Conservation (phyloP, 1,139 yeast species). For the Pichia sp. region DNA sequence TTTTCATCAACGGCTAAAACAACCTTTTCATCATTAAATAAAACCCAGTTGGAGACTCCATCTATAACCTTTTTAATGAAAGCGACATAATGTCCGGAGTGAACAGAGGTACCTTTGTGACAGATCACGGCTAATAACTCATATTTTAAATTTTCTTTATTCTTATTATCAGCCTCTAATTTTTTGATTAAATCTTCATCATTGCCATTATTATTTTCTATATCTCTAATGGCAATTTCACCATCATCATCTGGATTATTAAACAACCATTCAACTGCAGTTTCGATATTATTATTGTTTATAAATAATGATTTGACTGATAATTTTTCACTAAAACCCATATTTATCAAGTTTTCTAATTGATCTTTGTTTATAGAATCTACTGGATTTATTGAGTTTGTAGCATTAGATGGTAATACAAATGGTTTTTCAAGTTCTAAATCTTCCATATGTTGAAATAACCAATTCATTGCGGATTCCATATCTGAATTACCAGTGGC, state of each 20-base stretch:
- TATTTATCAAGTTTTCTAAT: constrained; percentile 48
- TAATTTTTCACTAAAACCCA: constrained; percentile 70
- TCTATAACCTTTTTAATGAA: constrained; percentile 50
- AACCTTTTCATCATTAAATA: constrained; percentile 92
- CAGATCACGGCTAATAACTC: constrained; percentile 68
- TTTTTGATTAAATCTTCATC: constrained; percentile 19
- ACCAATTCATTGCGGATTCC: constrained; percentile 88
- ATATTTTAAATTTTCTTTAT: constrained; percentile 33
- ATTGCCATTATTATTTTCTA: constrained; percentile 16
- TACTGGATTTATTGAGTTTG: not conserved
- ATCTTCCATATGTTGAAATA: constrained; percentile 85
- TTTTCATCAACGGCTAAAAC: constrained; percentile 58
- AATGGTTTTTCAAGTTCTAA: constrained; percentile 66
- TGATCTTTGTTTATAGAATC: constrained; percentile 34
- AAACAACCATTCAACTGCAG: constrained; percentile 89
- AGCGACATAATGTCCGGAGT: constrained; percentile 94
- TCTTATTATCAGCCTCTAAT: constrained; percentile 11
- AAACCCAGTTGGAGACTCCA: constrained; percentile 57
- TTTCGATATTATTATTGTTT: constrained; percentile 56
- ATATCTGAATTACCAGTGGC: constrained; percentile 62
- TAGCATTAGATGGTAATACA: constrained; percentile 22
- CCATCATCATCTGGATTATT: constrained; percentile 67
- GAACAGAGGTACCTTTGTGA: constrained; percentile 91
- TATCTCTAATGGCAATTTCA: constrained; percentile 22
- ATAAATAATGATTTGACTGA: constrained; percentile 65